Percentiles rank a stretch among this genome's conserved stretches.
Conservation (phyloP, 169 alveolate genomes). For the Cryptosporidium felis region DNA sequence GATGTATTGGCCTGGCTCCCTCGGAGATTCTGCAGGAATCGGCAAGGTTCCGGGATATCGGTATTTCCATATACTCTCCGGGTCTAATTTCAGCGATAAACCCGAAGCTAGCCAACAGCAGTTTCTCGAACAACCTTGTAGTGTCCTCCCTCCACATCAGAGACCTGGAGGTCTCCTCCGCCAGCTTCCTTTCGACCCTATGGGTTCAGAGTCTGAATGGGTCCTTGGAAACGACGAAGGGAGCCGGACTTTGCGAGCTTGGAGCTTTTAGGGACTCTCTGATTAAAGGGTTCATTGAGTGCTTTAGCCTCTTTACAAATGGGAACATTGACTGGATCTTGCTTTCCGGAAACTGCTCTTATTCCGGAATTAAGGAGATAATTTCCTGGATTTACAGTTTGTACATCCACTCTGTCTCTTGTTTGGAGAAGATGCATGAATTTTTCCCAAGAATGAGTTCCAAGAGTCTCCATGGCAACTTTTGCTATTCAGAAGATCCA, state of each 20-base stretch:
- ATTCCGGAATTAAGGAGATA: slow-evolving; percentile 26
- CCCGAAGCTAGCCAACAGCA: background rate
- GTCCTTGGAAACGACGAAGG: background rate
- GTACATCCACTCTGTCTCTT: background rate
- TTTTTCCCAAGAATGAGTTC: too few species aligned
- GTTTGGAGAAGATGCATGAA: background rate
- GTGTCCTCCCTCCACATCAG: background rate
- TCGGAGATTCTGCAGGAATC: background rate
- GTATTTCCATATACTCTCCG: slow-evolving; percentile 7
- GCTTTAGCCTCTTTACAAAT: slow-evolving; percentile 32
- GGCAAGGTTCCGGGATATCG: background rate
- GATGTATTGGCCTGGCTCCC: slow-evolving; percentile 54
- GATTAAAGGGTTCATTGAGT: slow-evolving; percentile 10
- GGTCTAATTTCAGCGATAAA: slow-evolving; percentile 23
- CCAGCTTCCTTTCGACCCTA: slow-evolving; percentile 7
- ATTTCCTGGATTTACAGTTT: slow-evolving; percentile 40
- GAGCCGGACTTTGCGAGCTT: background rate
- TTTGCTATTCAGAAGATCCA: background rate
- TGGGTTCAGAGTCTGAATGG: background rate
- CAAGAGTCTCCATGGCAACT: background rate
- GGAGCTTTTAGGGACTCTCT: background rate
- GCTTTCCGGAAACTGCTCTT: slow-evolving; percentile 12
- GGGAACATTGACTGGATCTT: slow-evolving; percentile 59
- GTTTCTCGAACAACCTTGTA: slow-evolving; percentile 19
- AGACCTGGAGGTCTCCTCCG: background rate